These are phyloP conservation scores for Aureobasidium sp. DNA, from an alignment of 2,329 filamentous ascomycete genomes.

Conservation along the genomic window DNA sequence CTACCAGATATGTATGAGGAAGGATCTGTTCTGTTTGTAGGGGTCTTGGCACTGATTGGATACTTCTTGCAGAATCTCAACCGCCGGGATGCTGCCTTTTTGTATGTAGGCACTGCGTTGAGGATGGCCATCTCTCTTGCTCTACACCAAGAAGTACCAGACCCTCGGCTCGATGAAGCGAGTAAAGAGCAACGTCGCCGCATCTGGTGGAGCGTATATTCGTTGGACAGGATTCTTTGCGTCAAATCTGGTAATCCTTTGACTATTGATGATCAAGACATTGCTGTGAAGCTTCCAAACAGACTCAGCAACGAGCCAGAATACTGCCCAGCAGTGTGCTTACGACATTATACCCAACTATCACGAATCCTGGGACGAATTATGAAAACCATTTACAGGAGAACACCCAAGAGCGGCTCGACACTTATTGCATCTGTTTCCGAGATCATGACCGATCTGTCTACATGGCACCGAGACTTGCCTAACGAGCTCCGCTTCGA, in stretches of 20 bases:
- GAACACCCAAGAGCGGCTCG: conserved; percentile 38
- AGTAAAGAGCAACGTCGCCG: conserved; percentile 43
- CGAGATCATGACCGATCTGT: conserved; percentile 41
- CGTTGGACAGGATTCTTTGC: conserved; percentile 44
- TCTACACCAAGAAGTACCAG: conserved; percentile 45
- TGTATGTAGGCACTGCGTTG: conserved; percentile 40
- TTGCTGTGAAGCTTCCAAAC: conserved; percentile 35
- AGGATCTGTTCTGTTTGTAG: conserved; percentile 46
- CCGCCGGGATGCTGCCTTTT: conserved; percentile 45
- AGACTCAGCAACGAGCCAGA: conserved; percentile 30
- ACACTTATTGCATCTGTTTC: conserved; percentile 44
- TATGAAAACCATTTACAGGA: conserved; percentile 42
- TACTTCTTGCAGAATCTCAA: conserved; percentile 53
- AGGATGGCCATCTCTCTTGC: conserved; percentile 51
- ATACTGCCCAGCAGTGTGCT: conserved; percentile 39
- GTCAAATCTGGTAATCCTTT: conserved; percentile 49
- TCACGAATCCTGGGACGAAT: conserved; percentile 46
- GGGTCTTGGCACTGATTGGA: conserved; percentile 46
- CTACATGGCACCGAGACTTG: conserved; percentile 42
- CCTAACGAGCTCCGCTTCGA: conserved; percentile 34
- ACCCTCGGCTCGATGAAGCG: conserved; percentile 31
- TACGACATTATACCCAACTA: conserved; percentile 45
- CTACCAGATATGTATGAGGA: conserved; percentile 49
- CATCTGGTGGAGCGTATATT: conserved; percentile 51
- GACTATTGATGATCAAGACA: conserved; percentile 47